A percentile compares a stretch with the other conserved stretches of the same genome.
phyloP scores from a whole-genome alignment of 2,329 filamentous ascomycete genomes.

The Neocatenulostroma microsporum region DNA sequence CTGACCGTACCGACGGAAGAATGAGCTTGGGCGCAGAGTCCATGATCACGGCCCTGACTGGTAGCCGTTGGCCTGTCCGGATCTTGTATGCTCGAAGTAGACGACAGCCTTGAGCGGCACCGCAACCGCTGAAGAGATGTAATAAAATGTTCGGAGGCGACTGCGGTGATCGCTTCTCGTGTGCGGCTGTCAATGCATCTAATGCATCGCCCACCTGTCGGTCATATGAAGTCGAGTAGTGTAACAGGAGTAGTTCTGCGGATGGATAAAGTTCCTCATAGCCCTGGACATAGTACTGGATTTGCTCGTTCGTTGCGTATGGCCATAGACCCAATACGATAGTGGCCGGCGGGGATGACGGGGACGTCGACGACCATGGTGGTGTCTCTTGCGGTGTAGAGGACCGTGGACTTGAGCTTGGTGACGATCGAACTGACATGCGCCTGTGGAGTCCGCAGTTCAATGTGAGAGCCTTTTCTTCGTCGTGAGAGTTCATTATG shows the following conservation, averaged over 20 bases:
- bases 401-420: slow-evolving; percentile 10
- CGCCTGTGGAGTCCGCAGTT: slow-evolving; percentile 9
- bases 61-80: slow-evolving; percentile 13
- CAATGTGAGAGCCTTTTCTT: slow-evolving; percentile 5
- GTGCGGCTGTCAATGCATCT: slow-evolving; percentile 8
- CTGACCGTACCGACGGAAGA: slow-evolving; percentile 6
- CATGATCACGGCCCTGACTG: slow-evolving; percentile 18
- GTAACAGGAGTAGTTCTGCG: slow-evolving; percentile 18
- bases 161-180: slow-evolving; percentile 10
- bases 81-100: slow-evolving; percentile 21
- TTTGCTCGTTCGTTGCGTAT: slow-evolving; percentile 18
- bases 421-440: slow-evolving; percentile 8
- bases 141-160: slow-evolving; percentile 16
- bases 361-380: slow-evolving; percentile 1
- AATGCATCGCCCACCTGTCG: slow-evolving; percentile 11
- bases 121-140: slow-evolving; percentile 22
- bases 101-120: slow-evolving; percentile 17
- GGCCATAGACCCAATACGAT: slow-evolving; percentile 24
- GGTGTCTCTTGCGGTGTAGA: slow-evolving; percentile 4
- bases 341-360: slow-evolving; percentile 15
- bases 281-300: slow-evolving; percentile 21
- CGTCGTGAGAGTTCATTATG: slow-evolving; percentile 4
- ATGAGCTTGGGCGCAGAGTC: slow-evolving; percentile 18
- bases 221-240: slow-evolving; percentile 10
- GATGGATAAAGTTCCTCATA: slow-evolving; percentile 22